phyloP scores from a whole-genome alignment of 129 eudicot genomes.

The Flaveria brownii region DNA sequence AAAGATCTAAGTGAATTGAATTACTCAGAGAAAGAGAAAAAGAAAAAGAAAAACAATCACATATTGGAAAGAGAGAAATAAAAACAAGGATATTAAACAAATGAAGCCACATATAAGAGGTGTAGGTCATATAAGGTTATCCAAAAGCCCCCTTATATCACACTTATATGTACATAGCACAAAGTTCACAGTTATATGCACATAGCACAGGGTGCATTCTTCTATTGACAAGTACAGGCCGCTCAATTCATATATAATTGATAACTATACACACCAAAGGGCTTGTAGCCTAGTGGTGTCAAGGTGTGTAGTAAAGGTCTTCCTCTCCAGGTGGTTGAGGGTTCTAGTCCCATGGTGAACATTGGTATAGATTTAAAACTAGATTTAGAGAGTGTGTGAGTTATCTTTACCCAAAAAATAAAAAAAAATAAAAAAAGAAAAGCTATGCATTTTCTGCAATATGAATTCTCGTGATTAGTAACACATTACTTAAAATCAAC shows the following conservation, averaged over 20 bases:
- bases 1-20: not conserved
- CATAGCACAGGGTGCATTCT: slow-evolving; percentile 6
- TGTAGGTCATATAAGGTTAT: not conserved
- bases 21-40: not conserved
- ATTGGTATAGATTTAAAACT: too few species aligned
- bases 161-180: not conserved
- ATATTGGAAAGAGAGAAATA: not conserved
- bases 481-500: not conserved
- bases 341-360: too few species aligned
- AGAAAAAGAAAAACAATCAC: not conserved
- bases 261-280: slow-evolving; percentile 8
- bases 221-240: not conserved
- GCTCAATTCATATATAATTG: not conserved
- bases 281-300: too few species aligned
- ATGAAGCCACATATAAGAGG: not conserved
- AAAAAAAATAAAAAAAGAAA: too few species aligned
- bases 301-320: too few species aligned
- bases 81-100: not conserved
- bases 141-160: slow-evolving; percentile 1
- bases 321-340: too few species aligned
- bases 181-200: not conserved
- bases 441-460: not conserved
- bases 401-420: too few species aligned
- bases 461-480: not conserved
- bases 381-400: too few species aligned